Evolutionary conservation across 495 filamentous ascomycete species (phyloP).

Genomic region (Lentithecium fluviatile): DNA sequence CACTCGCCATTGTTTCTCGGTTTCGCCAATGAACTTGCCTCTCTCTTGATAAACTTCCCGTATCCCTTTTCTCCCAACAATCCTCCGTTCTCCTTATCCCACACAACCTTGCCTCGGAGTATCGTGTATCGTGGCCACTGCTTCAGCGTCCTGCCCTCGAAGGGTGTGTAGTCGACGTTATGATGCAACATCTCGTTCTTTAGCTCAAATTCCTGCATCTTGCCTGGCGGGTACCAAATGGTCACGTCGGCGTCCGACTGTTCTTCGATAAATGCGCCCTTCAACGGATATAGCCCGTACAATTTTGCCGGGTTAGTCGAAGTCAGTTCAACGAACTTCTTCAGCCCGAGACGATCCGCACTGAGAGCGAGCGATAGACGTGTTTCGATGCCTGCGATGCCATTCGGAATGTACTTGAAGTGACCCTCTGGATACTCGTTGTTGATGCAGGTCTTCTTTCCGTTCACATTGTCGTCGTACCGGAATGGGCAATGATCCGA

Average conservation of each 20-base stretch:
- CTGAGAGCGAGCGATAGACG: constrained; percentile 50
- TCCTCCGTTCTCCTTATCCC: constrained; percentile 53
- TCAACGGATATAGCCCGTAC: constrained; percentile 57
- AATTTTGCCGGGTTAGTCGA: constrained; percentile 60
- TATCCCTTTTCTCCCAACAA: constrained; percentile 51
- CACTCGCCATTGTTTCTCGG: constrained; percentile 27
- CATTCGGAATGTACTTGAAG: constrained; percentile 59
- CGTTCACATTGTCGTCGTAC: constrained; percentile 50
- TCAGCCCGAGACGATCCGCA: constrained; percentile 50
- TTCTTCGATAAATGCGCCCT: constrained; percentile 57
- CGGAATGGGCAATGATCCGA: constrained; percentile 58
- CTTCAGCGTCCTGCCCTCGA: constrained; percentile 54
- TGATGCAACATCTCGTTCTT: constrained; percentile 58
- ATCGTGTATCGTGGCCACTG: constrained; percentile 65
- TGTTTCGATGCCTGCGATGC: constrained; percentile 61
- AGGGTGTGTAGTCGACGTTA: constrained; percentile 61
- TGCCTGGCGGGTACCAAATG: constrained; percentile 53
- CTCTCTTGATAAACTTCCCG: constrained; percentile 57
- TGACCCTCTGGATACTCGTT: constrained; percentile 48
- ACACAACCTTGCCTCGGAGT: constrained; percentile 58
- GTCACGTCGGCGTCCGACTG: constrained; percentile 55
- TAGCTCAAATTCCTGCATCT: constrained; percentile 45
- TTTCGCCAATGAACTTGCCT: constrained; percentile 44
- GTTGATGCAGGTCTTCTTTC: constrained; percentile 50
- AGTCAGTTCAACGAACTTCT: constrained; percentile 60